Evolutionary conservation across 1,284 basidiomycete species (phyloP).

Genomic region (Ganoderma resinaceum): DNA sequence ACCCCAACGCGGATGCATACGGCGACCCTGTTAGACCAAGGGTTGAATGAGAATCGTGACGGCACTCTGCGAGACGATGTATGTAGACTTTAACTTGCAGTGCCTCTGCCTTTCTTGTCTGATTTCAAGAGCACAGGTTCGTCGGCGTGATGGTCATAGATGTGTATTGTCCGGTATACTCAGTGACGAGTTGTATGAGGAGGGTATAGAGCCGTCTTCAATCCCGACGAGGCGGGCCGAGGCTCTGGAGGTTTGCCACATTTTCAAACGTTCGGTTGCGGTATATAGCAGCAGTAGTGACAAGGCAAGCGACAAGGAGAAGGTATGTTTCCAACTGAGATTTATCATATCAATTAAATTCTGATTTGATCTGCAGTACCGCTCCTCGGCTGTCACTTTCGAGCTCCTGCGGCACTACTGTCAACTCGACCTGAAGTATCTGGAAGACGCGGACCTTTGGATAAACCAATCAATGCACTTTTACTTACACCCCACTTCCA

Average conservation of each 20-base stretch:
- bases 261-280: background rate
- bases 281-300: background rate
- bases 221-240: too few species aligned
- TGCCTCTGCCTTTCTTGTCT: too few species aligned
- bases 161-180: background rate
- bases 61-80: too few species aligned
- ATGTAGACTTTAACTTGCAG: too few species aligned
- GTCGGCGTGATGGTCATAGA: background rate
- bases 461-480: background rate
- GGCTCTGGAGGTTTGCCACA: background rate
- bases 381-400: background rate
- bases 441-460: background rate
- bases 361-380: background rate
- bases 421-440: background rate
- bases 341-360: too few species aligned
- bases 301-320: background rate
- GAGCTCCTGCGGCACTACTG: background rate
- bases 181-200: background rate
- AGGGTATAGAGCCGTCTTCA: too few species aligned
- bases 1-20: too few species aligned
- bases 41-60: too few species aligned
- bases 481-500: background rate
- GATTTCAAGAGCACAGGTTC: too few species aligned
- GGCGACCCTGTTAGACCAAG: too few species aligned
- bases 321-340: too few species aligned